Percentiles rank a stretch among this genome's conserved stretches.
These are phyloP conservation scores for Stropharia rugosoannulata DNA, from an alignment of 768 basidiomycete species.

Conservation along the genomic window DNA sequence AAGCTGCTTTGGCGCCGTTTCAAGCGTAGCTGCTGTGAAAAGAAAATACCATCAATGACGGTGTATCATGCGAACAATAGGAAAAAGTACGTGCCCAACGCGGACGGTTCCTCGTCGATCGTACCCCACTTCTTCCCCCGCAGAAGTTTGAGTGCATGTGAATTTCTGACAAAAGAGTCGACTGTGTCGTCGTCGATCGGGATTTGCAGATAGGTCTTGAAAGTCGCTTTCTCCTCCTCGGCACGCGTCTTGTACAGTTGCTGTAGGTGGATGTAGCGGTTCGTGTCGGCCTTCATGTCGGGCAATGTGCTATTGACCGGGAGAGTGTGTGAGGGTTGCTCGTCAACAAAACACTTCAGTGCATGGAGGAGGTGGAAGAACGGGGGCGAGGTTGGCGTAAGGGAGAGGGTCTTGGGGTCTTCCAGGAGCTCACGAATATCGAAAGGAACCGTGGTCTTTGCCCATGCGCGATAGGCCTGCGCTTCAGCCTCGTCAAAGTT, in stretches of 20 bases:
- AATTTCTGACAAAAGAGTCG: conserved; percentile 78
- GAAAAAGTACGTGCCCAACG: conserved; percentile 41
- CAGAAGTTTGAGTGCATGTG: conserved; percentile 69
- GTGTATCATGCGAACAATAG: conserved; percentile 1
- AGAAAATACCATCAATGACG: not conserved
- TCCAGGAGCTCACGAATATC: conserved; percentile 66
- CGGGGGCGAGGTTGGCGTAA: conserved; percentile 48
- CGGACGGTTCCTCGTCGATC: conserved; percentile 47
- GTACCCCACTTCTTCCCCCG: conserved; percentile 62
- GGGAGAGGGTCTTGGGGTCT: conserved; percentile 48
- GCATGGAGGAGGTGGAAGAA: conserved; percentile 82
- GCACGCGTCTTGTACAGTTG: conserved; percentile 80
- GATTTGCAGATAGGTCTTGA: conserved; percentile 48
- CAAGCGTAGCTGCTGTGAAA: conserved; percentile 38
- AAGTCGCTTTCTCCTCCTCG: conserved; percentile 59
- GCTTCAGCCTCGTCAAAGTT: conserved; percentile 95
- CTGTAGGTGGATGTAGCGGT: conserved; percentile 81
- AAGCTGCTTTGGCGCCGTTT: conserved; percentile 49
- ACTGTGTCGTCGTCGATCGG: conserved; percentile 52
- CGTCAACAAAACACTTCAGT: conserved; percentile 59
- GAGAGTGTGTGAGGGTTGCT: conserved; percentile 56
- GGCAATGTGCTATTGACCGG: conserved; percentile 88
- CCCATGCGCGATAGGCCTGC: conserved; percentile 84
- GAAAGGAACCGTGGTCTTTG: conserved; percentile 55
- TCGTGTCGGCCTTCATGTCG: conserved; percentile 94